These are phyloP conservation scores for Amylocystis lapponica DNA, from an alignment of 768 basidiomycete genomes.

Conservation along the genomic window DNA sequence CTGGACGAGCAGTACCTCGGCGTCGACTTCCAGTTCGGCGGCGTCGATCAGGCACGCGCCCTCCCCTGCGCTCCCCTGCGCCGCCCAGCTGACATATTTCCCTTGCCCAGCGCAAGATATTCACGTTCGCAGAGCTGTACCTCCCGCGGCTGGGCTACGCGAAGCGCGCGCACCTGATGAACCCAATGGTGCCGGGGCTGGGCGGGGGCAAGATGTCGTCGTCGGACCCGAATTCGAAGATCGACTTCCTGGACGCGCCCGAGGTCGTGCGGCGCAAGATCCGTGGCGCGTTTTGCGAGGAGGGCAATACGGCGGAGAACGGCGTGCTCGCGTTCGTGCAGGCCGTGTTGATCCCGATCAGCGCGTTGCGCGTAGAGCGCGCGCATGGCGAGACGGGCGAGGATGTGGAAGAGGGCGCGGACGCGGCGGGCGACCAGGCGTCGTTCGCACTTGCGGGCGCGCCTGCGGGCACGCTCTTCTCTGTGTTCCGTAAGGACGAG, in stretches of 20 bases:
- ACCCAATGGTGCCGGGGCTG: conserved; percentile 93
- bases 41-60: conserved; percentile 81
- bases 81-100: neutral
- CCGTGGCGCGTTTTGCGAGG: conserved; percentile 90
- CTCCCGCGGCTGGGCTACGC: conserved; percentile 88
- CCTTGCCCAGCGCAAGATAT: conserved; percentile 83
- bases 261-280: conserved; percentile 84
- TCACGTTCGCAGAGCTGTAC: conserved; percentile 95
- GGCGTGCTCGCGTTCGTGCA: conserved; percentile 82
- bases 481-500: conserved; percentile 71
- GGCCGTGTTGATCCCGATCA: conserved; percentile 86
- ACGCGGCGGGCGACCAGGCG: conserved; percentile 43
- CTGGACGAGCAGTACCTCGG: conserved; percentile 96
- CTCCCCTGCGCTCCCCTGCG: neutral
- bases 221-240: conserved; percentile 96
- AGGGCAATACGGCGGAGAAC: conserved; percentile 84
- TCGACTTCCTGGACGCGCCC: conserved; percentile 91
- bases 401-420: conserved; percentile 39
- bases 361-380: conserved; percentile 63
- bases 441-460: conserved; percentile 66
- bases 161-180: conserved; percentile 98
- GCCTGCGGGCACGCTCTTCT: conserved; percentile 78
- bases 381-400: conserved; percentile 37
- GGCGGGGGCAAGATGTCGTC: conserved; percentile 97
- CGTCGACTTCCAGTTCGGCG: conserved; percentile 97